Conservation (phyloP, 208 protist species). For the Wallacemonas sp. region DNA sequence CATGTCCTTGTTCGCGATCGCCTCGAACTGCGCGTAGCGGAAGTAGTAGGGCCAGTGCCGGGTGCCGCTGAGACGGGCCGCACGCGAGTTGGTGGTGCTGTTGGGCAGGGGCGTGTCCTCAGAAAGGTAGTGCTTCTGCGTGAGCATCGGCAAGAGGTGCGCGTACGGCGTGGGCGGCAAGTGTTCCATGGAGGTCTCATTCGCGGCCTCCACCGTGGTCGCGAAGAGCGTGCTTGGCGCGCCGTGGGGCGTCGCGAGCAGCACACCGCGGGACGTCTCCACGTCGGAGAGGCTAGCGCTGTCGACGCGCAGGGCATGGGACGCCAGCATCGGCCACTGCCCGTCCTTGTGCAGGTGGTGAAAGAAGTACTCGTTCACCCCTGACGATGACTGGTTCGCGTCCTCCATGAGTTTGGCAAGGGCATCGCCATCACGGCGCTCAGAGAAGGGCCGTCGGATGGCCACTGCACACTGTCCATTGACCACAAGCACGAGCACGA, state of each 20-base stretch:
- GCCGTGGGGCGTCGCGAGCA: neutral
- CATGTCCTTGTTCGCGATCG: neutral
- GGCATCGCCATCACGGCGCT: neutral
- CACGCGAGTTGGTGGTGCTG: neutral
- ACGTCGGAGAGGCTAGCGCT: neutral
- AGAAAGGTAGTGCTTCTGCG: neutral
- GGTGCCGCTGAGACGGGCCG: neutral
- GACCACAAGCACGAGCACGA: neutral
- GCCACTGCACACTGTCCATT: neutral
- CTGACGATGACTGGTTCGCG: neutral
- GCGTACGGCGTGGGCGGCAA: conserved; percentile 9
- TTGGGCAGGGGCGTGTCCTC: neutral
- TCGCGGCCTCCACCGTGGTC: neutral
- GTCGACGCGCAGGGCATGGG: neutral
- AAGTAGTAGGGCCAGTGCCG: conserved; percentile 40
- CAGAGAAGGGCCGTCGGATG: neutral
- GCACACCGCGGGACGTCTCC: neutral
- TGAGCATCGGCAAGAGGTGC: conserved; percentile 17
- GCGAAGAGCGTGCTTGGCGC: neutral
- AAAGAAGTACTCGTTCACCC: neutral
- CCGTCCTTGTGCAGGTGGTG: neutral
- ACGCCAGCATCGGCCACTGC: neutral
- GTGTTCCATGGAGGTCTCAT: neutral
- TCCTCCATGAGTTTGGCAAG: neutral
- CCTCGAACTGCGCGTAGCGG: conserved; percentile 20